A percentile compares a stretch with the other conserved stretches of the same genome.
Conservation (phyloP, 306 rosid genomes). For the Gillenia trifoliata region DNA sequence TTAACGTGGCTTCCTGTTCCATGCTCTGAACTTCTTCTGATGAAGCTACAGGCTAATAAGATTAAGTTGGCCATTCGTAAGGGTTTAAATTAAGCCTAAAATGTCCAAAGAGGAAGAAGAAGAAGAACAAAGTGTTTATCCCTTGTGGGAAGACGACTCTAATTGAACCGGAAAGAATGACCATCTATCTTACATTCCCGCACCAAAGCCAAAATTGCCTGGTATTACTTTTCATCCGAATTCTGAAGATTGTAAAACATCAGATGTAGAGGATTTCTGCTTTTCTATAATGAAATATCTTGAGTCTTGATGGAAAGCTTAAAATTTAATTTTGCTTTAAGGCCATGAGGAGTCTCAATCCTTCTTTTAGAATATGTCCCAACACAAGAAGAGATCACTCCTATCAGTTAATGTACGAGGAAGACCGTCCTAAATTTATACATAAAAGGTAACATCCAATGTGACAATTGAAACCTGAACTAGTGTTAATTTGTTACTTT, state of each 20-base stretch:
- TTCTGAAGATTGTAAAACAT: constrained; percentile 16
- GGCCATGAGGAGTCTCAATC: constrained; percentile 96
- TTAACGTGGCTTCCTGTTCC: constrained; percentile 12
- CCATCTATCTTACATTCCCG: constrained; percentile 81
- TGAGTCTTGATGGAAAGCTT: constrained; percentile 11
- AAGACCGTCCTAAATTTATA: constrained; percentile 87
- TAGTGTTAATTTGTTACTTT: not conserved
- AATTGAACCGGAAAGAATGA: constrained; percentile 53
- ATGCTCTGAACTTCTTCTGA: constrained; percentile 17
- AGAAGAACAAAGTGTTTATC: constrained; percentile 64
- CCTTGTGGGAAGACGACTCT: constrained; percentile 84
- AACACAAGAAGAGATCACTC: constrained; percentile 82
- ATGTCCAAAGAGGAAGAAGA: constrained; percentile 72
- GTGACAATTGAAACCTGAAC: not conserved
- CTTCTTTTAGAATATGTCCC: constrained; percentile 90
- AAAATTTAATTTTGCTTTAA: constrained; percentile 16
- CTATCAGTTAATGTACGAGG: constrained; percentile 75
- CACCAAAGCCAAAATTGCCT: constrained; percentile 81
- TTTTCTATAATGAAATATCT: too few species aligned
- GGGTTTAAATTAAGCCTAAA: constrained; percentile 64
- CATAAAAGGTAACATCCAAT: constrained; percentile 53
- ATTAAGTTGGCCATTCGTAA: constrained; percentile 70
- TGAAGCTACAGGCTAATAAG: constrained; percentile 58
- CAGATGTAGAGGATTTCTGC: too few species aligned
- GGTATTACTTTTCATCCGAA: constrained; percentile 40